Conservation (phyloP, 345 rosid species). For the Eucalyptus viminalis region DNA sequence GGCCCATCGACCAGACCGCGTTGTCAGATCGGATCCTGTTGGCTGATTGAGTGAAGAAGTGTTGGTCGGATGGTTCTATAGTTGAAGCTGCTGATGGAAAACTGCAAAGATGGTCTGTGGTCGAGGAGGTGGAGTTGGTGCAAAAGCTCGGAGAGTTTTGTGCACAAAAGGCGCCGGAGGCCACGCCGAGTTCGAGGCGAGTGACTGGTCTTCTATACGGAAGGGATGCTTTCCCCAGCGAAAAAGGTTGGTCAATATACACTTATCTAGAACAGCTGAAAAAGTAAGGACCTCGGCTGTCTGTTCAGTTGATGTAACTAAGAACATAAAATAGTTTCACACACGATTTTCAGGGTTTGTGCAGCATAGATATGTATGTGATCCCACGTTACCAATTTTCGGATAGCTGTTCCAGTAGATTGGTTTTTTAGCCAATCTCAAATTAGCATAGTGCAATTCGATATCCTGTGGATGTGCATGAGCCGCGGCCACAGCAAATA, state of each 20-base stretch:
- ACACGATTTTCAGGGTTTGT: not conserved
- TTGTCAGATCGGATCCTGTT: not conserved
- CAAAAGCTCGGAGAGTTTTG: not conserved
- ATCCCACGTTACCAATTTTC: not conserved
- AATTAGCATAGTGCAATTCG: not conserved
- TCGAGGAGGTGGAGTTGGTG: not conserved
- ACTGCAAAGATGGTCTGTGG: not conserved
- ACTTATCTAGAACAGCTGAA: not conserved
- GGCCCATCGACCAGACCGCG: not conserved
- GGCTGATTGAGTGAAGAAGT: not conserved
- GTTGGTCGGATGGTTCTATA: not conserved
- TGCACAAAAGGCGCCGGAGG: not conserved
- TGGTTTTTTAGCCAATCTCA: not conserved
- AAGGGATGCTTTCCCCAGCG: not conserved
- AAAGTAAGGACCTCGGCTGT: not conserved
- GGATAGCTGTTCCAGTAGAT: not conserved
- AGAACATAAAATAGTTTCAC: not conserved
- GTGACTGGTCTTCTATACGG: not conserved
- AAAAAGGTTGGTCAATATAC: not conserved
- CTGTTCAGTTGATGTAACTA: not conserved
- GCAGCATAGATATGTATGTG: not conserved
- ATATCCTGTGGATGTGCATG: not conserved
- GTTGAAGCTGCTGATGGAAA: not conserved
- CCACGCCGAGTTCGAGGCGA: not conserved
- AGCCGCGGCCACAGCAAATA: not conserved